Conservation (phyloP, 805 yeast genomes). For the Cyberlindnera petersonii region DNA sequence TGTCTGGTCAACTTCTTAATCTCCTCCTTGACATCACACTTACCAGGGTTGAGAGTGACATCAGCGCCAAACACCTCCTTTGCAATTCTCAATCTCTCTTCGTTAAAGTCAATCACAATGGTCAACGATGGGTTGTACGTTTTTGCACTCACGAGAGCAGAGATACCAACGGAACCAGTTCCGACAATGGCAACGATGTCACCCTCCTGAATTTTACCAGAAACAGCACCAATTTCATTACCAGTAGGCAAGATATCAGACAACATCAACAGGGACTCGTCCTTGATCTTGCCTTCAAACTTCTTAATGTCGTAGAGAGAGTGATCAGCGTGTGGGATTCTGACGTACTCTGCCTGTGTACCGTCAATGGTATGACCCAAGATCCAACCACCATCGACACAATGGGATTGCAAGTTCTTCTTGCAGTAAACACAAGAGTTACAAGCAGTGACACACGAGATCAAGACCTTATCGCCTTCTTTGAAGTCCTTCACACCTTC, state of each 20-base stretch:
- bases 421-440: constrained; percentile 53
- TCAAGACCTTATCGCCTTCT: constrained; percentile 55
- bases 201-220: constrained; percentile 46
- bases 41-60: constrained; percentile 48
- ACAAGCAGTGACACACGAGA: constrained; percentile 64
- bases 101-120: constrained; percentile 57
- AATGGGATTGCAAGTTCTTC: constrained; percentile 56
- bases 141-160: constrained; percentile 55
- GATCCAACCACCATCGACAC: constrained; percentile 52
- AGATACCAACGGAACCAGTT: constrained; percentile 63
- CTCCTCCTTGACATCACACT: constrained; percentile 37
- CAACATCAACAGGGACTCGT: constrained; percentile 54
- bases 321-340: constrained; percentile 47
- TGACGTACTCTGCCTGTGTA: constrained; percentile 59
- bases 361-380: constrained; percentile 60
- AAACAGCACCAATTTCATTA: constrained; percentile 59
- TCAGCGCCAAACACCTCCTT: constrained; percentile 57
- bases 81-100: constrained; percentile 54
- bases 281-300: constrained; percentile 34
- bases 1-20: constrained; percentile 30
- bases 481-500: constrained; percentile 44
- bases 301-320: constrained; percentile 32
- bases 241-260: constrained; percentile 68
- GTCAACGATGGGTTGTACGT: constrained; percentile 49
- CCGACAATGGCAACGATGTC: constrained; percentile 64